These are phyloP conservation scores for Gastrodia elata DNA, from an alignment of 106 monocot genomes.

Conservation along the genomic window DNA sequence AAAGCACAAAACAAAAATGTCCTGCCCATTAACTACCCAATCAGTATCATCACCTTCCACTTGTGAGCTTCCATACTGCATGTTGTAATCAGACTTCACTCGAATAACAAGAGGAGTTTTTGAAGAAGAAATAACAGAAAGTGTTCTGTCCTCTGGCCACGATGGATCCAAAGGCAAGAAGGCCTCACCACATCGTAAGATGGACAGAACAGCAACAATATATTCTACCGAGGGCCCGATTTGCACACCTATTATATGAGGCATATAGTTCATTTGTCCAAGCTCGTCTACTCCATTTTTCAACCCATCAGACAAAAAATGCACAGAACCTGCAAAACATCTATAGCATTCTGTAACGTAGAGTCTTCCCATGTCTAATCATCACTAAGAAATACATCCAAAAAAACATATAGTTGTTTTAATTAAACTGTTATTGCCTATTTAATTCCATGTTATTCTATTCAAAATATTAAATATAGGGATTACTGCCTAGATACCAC, in stretches of 20 bases:
- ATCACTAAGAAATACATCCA: neutral
- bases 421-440: too few species aligned
- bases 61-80: neutral
- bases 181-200: constrained; percentile 72
- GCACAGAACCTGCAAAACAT: neutral
- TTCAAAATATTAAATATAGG: too few species aligned
- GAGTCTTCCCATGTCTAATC: neutral
- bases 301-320: neutral
- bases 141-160: constrained; percentile 71
- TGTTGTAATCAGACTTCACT: neutral
- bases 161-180: constrained; percentile 85
- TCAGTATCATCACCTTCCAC: constrained; percentile 5
- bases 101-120: constrained; percentile 33
- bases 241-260: constrained; percentile 59
- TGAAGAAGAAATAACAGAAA: constrained; percentile 44
- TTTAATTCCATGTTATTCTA: too few species aligned
- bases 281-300: too few species aligned
- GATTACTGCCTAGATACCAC: too few species aligned
- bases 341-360: neutral
- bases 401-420: neutral
- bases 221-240: constrained; percentile 80
- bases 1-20: constrained; percentile 38
- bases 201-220: constrained; percentile 58
- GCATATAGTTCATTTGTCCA: constrained; percentile 3
- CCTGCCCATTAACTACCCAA: constrained; percentile 20